A percentile compares a stretch with the other conserved stretches of the same genome.
Conservation (phyloP, 371 early-diverging fungal species). For the Mucor irregularis region DNA sequence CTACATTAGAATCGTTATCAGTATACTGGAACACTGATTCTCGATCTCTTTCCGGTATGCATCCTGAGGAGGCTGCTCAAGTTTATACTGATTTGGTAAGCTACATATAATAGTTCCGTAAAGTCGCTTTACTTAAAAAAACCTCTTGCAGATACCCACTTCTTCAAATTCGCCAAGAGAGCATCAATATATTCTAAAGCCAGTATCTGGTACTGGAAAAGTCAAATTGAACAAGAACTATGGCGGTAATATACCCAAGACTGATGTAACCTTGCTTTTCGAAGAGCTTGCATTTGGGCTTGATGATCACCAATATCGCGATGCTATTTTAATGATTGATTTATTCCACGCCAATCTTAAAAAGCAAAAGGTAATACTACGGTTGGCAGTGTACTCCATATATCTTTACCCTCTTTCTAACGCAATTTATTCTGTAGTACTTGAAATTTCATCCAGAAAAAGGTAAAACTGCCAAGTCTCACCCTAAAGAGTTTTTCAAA, state of each 20-base stretch:
- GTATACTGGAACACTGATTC: conserved; percentile 79
- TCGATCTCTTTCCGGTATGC: conserved; percentile 48
- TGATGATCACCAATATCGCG: conserved; percentile 77
- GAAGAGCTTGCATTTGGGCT: conserved; percentile 81
- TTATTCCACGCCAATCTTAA: conserved; percentile 69
- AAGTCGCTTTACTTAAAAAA: neutral
- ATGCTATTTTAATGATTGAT: conserved; percentile 66
- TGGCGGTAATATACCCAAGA: conserved; percentile 49
- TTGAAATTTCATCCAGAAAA: conserved; percentile 70
- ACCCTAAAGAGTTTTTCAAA: conserved; percentile 74
- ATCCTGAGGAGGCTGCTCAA: conserved; percentile 34
- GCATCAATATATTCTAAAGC: conserved; percentile 75
- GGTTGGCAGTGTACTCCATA: neutral
- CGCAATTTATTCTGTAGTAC: conserved; percentile 47
- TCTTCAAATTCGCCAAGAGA: conserved; percentile 12
- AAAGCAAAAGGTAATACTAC: conserved; percentile 61
- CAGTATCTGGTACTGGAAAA: conserved; percentile 83
- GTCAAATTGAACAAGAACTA: conserved; percentile 58
- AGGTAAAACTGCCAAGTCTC: conserved; percentile 60
- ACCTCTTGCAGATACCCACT: conserved; percentile 34
- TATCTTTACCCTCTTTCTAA: too few species aligned
- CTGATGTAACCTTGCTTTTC: conserved; percentile 61
- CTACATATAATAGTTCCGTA: neutral
- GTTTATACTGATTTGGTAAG: conserved; percentile 33
- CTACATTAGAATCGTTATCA: conserved; percentile 68